Percentiles rank a stretch among this genome's conserved stretches.
Conservation (phyloP, 1,284 basidiomycete species). For the Cutaneotrichosporon mucoides region DNA sequence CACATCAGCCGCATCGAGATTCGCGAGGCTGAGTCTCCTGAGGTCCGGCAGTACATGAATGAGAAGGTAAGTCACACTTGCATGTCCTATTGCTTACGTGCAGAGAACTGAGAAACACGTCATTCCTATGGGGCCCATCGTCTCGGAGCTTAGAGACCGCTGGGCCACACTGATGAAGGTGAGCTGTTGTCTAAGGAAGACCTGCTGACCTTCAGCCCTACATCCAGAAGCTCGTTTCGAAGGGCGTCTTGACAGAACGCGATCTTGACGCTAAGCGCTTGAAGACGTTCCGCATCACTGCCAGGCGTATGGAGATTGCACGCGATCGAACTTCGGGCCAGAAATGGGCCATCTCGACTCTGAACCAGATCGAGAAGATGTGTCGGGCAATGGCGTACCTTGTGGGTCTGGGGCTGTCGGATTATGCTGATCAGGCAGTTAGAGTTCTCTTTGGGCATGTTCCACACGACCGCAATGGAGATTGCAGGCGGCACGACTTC, state of each 20-base stretch:
- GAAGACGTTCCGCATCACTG: conserved; percentile 38
- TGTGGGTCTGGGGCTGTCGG: conserved; percentile 51
- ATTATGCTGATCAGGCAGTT: conserved; percentile 53
- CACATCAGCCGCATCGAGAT: conserved; percentile 97
- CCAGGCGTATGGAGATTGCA: conserved; percentile 36
- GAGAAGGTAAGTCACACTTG: conserved; percentile 62
- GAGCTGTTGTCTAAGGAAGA: conserved; percentile 22
- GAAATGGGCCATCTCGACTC: conserved; percentile 29
- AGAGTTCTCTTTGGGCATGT: conserved; percentile 76
- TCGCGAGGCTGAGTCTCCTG: conserved; percentile 83
- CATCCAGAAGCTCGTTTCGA: conserved; percentile 39
- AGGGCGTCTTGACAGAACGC: conserved; percentile 36
- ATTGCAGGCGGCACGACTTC: conserved; percentile 41
- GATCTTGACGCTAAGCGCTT: conserved; percentile 41
- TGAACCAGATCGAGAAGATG: conserved; percentile 51
- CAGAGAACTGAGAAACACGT: conserved; percentile 56
- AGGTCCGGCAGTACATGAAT: conserved; percentile 81
- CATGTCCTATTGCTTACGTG: not conserved
- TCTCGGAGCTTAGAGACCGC: conserved; percentile 40
- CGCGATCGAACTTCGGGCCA: conserved; percentile 22
- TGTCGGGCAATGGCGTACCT: conserved; percentile 77
- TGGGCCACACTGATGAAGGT: conserved; percentile 68
- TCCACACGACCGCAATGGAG: conserved; percentile 59
- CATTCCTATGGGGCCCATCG: conserved; percentile 59
- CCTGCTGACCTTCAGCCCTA: conserved; percentile 28